These are phyloP conservation scores for Xylariaceae sp. DNA, from an alignment of 2,329 filamentous ascomycete genomes.

Conservation along the genomic window DNA sequence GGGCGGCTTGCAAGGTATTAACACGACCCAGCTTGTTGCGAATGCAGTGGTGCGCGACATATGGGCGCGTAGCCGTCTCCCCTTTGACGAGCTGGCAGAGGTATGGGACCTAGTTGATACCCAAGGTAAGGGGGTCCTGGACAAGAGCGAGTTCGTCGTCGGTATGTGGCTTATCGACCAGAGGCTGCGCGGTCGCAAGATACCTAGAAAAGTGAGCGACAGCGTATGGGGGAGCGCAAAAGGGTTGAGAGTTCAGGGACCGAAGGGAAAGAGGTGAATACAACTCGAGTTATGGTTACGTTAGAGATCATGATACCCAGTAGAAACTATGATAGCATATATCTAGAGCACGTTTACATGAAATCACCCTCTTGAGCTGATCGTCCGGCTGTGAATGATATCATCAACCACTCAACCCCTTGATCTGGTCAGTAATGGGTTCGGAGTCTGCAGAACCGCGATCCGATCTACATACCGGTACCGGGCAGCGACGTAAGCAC, in stretches of 20 bases:
- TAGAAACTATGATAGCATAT: too few relatives aligned
- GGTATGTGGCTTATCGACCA: conserved; percentile 82
- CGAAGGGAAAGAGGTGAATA: conserved; percentile 9
- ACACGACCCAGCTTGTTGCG: conserved; percentile 51
- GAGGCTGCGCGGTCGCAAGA: conserved; percentile 71
- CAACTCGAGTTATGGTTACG: too few relatives aligned
- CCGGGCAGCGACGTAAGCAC: too few relatives aligned
- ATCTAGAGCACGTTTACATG: too few relatives aligned
- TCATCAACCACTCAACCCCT: too few relatives aligned
- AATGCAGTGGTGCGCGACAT: conserved; percentile 70
- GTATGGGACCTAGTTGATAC: conserved; percentile 73
- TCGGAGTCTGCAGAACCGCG: too few relatives aligned
- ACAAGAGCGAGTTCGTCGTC: conserved; percentile 71
- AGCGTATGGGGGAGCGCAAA: conserved; percentile 72
- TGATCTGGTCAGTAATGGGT: too few relatives aligned
- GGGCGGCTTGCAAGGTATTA: conserved; percentile 18
- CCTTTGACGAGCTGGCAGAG: conserved; percentile 64
- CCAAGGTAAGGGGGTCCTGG: conserved; percentile 51
- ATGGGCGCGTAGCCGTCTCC: conserved; percentile 68
- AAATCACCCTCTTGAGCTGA: too few relatives aligned
- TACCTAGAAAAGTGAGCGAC: conserved; percentile 65
- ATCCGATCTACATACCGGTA: too few relatives aligned
- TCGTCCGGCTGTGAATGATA: too few relatives aligned
- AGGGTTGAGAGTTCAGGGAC: conserved; percentile 39
- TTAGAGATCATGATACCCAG: too few relatives aligned